phyloP scores from a whole-genome alignment of 495 filamentous ascomycete species.

The Neurospora sp. region DNA sequence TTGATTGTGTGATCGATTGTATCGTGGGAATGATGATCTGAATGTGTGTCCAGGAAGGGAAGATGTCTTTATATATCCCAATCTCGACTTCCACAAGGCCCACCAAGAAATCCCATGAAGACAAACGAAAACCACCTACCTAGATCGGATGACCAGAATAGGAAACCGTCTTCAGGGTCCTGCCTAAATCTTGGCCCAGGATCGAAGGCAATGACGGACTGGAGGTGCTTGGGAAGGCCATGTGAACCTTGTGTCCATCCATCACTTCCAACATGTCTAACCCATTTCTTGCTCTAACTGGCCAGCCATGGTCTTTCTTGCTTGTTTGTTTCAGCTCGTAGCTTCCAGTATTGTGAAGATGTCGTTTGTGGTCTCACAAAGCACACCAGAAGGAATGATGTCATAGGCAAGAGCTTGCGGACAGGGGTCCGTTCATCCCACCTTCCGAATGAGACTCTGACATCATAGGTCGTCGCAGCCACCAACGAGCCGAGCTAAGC shows the following conservation, averaged over 20 bases:
- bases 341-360: not conserved
- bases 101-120: not conserved
- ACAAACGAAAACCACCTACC: not conserved
- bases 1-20: not conserved
- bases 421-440: not conserved
- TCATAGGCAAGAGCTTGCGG: constrained; percentile 1
- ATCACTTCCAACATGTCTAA: not conserved
- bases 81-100: too few species aligned
- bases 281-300: not conserved
- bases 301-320: not conserved
- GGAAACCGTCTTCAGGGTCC: not conserved
- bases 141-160: not conserved
- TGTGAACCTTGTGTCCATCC: not conserved
- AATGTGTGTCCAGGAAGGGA: not conserved
- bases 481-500: not conserved
- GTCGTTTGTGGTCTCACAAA: not conserved
- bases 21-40: not conserved
- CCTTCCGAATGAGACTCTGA: constrained; percentile 1
- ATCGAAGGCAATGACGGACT: not conserved
- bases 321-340: not conserved
- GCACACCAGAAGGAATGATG: constrained; percentile 5
- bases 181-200: not conserved
- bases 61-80: constrained; percentile 1
- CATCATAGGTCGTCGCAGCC: constrained; percentile 6
- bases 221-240: not conserved